These are phyloP conservation scores for Xylaria polymorpha DNA, from an alignment of 2,329 filamentous ascomycete species.

Conservation along the genomic window DNA sequence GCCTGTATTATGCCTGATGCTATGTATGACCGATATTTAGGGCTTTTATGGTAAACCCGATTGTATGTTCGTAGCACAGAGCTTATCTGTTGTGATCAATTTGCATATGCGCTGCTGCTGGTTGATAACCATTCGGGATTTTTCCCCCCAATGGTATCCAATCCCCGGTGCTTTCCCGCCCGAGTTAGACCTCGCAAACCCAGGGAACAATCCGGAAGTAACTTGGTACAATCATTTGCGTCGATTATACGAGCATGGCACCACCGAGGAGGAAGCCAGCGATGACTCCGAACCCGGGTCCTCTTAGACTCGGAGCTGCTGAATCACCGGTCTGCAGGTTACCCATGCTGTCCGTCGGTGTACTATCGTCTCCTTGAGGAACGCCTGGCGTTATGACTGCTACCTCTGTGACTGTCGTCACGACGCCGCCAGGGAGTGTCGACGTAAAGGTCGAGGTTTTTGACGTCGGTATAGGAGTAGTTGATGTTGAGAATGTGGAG, in stretches of 20 bases:
- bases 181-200: background rate
- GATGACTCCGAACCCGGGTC: constrained; percentile 41
- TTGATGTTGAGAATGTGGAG: constrained; percentile 40
- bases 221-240: background rate
- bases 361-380: constrained; percentile 34
- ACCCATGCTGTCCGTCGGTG: constrained; percentile 35
- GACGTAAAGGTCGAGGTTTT: constrained; percentile 48
- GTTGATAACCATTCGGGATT: background rate
- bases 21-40: background rate
- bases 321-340: constrained; percentile 47
- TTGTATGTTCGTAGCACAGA: background rate
- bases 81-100: constrained; percentile 2
- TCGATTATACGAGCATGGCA: constrained; percentile 36
- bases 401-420: constrained; percentile 49
- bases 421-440: constrained; percentile 47
- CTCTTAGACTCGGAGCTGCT: constrained; percentile 31
- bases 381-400: constrained; percentile 44
- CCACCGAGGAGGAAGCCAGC: constrained; percentile 46
- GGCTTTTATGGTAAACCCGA: background rate
- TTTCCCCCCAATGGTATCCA: background rate
- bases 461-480: constrained; percentile 35
- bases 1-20: constrained; percentile 8
- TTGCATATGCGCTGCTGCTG: background rate
- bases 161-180: background rate
- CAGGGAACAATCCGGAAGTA: background rate